Conservation (phyloP, 495 filamentous ascomycete genomes). For the Talaromyces proteolyticus region DNA sequence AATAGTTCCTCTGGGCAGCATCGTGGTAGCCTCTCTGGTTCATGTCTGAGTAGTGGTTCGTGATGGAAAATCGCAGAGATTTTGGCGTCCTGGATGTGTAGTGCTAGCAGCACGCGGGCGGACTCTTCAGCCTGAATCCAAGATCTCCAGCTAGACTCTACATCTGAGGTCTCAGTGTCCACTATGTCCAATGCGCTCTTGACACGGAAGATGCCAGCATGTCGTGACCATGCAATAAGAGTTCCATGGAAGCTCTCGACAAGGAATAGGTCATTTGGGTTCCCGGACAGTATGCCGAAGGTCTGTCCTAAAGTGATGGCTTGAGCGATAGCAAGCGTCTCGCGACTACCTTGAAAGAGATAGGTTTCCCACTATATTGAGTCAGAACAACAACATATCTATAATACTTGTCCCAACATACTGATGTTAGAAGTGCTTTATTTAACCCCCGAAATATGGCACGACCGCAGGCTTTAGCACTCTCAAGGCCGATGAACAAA, state of each 20-base stretch:
- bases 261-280: conserved; percentile 17
- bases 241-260: conserved; percentile 31
- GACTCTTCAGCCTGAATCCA: conserved; percentile 14
- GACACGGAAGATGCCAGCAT: too few species aligned
- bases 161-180: too few species aligned
- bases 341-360: conserved; percentile 12
- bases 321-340: conserved; percentile 29
- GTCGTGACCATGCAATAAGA: too few species aligned
- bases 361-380: conserved; percentile 16
- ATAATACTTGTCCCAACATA: too few species aligned
- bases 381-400: too few species aligned
- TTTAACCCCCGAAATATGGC: conserved; percentile 25
- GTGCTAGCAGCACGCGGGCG: conserved; percentile 15
- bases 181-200: too few species aligned
- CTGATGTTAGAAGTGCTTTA: conserved; percentile 27
- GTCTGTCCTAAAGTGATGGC: conserved; percentile 30
- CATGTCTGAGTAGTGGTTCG: conserved; percentile 24
- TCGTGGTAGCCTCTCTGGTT: conserved; percentile 9
- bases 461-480: conserved; percentile 16
- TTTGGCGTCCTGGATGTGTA: conserved; percentile 29
- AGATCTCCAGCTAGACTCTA: conserved; percentile 20
- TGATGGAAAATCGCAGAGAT: conserved; percentile 26
- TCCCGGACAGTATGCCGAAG: conserved; percentile 27
- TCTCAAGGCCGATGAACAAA: conserved; percentile 19
- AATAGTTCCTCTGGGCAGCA: conserved; percentile 20